phyloP scores from a whole-genome alignment of 805 yeast species.

The Yarrowia deformans region DNA sequence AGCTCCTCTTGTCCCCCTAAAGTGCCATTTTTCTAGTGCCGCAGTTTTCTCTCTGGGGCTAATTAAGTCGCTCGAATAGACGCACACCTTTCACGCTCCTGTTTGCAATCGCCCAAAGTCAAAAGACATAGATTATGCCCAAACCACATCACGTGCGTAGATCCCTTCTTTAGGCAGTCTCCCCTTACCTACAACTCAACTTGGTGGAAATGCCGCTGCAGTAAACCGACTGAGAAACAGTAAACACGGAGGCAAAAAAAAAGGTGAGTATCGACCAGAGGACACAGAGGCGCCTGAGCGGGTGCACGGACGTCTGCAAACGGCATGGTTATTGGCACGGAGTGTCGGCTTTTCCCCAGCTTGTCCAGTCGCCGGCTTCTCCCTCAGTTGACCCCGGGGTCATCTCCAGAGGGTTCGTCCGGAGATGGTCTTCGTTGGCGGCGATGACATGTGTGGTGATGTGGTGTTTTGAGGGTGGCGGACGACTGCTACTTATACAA shows the following conservation, averaged over 20 bases:
- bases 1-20: too few species aligned
- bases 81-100: constrained; percentile 5
- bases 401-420: background rate
- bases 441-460: too few species aligned
- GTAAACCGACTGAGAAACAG: constrained; percentile 21
- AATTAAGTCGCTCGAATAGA: background rate
- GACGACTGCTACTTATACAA: too few species aligned
- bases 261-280: constrained; percentile 16
- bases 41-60: too few species aligned
- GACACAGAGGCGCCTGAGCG: background rate
- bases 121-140: constrained; percentile 26
- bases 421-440: background rate
- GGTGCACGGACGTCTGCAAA: background rate
- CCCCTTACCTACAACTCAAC: constrained; percentile 18
- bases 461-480: too few species aligned
- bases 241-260: constrained; percentile 37
- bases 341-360: background rate
- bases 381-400: constrained; percentile 5
- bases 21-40: too few species aligned
- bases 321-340: background rate
- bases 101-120: background rate
- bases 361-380: background rate
- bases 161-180: constrained; percentile 15
- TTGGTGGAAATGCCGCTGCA: constrained; percentile 37
- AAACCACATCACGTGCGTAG: constrained; percentile 32